These are phyloP conservation scores for Colletotrichum liaoningense DNA, from an alignment of 2,329 filamentous ascomycete genomes.

Conservation along the genomic window DNA sequence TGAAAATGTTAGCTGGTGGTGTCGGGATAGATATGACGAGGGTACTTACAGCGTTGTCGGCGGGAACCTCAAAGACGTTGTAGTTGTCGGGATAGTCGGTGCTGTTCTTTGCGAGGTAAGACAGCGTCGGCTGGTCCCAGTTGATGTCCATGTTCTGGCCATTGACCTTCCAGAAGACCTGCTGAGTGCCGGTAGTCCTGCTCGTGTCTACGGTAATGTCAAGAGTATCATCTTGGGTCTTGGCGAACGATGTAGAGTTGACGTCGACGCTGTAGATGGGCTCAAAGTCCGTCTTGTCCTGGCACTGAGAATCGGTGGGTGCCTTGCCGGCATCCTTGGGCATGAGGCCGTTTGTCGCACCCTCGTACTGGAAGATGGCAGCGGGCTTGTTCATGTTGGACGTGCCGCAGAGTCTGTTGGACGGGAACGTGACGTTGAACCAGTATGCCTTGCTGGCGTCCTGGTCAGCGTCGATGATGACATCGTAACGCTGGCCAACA, in stretches of 20 bases:
- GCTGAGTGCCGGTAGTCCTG: constrained; percentile 38
- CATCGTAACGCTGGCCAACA: constrained; percentile 62
- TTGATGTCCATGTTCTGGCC: constrained; percentile 48
- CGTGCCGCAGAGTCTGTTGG: constrained; percentile 46
- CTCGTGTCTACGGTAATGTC: constrained; percentile 39
- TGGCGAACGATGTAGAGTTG: constrained; percentile 41
- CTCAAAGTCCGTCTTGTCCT: constrained; percentile 38
- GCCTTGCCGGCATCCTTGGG: constrained; percentile 46
- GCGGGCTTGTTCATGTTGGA: constrained; percentile 48
- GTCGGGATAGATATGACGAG: too few relatives aligned
- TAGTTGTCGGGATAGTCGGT: constrained; percentile 17
- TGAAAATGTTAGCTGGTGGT: background rate
- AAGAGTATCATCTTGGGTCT: constrained; percentile 39
- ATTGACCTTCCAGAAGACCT: constrained; percentile 48
- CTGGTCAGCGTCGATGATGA: constrained; percentile 49
- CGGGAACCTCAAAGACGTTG: constrained; percentile 32
- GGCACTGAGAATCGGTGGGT: constrained; percentile 38
- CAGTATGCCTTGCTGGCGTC: constrained; percentile 41
- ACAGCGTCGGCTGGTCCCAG: constrained; percentile 54
- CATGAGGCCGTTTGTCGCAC: constrained; percentile 41
- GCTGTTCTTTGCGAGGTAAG: constrained; percentile 36
- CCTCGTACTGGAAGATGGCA: constrained; percentile 52
- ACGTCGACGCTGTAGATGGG: constrained; percentile 44
- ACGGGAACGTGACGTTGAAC: constrained; percentile 50
- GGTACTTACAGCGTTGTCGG: constrained; percentile 10